phyloP scores from a whole-genome alignment of 1,284 basidiomycete species.

The Psilocybe mexicana region DNA sequence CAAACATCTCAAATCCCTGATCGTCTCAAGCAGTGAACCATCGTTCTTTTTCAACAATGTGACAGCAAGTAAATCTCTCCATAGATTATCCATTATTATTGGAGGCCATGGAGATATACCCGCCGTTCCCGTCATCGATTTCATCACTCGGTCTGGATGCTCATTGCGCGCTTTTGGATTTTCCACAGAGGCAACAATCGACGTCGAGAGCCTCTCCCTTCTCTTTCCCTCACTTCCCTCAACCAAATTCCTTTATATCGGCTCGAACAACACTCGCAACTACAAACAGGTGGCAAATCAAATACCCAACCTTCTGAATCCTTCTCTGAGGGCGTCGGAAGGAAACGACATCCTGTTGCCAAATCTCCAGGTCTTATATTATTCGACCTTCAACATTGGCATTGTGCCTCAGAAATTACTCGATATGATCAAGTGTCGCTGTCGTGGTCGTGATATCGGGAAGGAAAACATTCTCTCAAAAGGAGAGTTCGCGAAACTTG shows the following conservation, averaged over 20 bases:
- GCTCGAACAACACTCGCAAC: background rate
- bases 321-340: background rate
- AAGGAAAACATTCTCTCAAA: background rate
- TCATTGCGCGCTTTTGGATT: constrained; percentile 3
- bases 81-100: constrained; percentile 1
- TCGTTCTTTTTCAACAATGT: background rate
- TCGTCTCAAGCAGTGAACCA: background rate
- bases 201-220: background rate
- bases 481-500: background rate
- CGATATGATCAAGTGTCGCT: constrained; percentile 9
- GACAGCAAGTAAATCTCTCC: background rate
- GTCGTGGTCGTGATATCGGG: background rate
- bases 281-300: constrained; percentile 3
- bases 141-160: background rate
- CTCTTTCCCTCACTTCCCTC: background rate
- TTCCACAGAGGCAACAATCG: background rate
- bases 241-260: constrained; percentile 1
- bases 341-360: background rate
- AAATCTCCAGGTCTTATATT: constrained; percentile 7
- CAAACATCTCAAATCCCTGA: background rate
- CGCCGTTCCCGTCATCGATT: background rate
- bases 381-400: constrained; percentile 1
- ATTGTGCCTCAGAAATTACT: constrained; percentile 2
- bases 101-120: background rate
- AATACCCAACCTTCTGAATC: constrained; percentile 7